These are phyloP conservation scores for Paraphaeosphaeria minitans DNA, from an alignment of 2,329 filamentous ascomycete species.

Conservation along the genomic window DNA sequence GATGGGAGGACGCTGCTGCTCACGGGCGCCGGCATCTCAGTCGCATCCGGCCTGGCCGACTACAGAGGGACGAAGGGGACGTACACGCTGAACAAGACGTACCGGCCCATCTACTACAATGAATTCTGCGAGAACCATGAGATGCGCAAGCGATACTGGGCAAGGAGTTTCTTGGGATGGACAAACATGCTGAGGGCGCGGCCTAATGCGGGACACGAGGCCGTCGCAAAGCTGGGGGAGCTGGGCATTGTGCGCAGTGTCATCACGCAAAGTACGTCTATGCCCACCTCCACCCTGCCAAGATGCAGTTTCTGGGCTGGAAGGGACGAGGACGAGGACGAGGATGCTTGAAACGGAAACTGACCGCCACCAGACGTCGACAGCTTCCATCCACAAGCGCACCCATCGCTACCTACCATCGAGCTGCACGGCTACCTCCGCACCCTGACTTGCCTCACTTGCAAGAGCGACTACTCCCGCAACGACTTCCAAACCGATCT, in stretches of 20 bases:
- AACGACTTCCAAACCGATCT: constrained; percentile 77
- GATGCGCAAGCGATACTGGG: constrained; percentile 92
- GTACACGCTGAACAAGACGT: constrained; percentile 88
- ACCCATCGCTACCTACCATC: constrained; percentile 74
- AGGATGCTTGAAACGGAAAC: constrained; percentile 6
- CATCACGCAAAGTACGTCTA: constrained; percentile 75
- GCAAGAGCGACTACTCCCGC: constrained; percentile 72
- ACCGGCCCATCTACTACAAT: constrained; percentile 89
- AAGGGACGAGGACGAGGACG: neutral
- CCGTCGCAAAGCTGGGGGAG: constrained; percentile 72
- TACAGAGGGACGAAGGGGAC: constrained; percentile 90
- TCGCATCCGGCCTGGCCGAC: constrained; percentile 89
- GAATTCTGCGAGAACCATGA: constrained; percentile 86
- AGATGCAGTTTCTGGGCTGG: neutral
- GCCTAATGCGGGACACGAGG: constrained; percentile 80
- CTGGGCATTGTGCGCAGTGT: constrained; percentile 76
- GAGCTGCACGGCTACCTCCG: constrained; percentile 93
- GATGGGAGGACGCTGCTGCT: constrained; percentile 66
- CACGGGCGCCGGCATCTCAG: constrained; percentile 89
- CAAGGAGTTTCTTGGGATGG: constrained; percentile 92
- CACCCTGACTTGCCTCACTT: constrained; percentile 79
- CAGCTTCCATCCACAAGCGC: constrained; percentile 82
- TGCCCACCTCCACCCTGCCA: neutral
- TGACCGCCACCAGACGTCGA: constrained; percentile 71
- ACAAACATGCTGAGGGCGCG: constrained; percentile 76